phyloP scores from a whole-genome alignment of 768 basidiomycete species.

The Pleurotus tuoliensis region DNA sequence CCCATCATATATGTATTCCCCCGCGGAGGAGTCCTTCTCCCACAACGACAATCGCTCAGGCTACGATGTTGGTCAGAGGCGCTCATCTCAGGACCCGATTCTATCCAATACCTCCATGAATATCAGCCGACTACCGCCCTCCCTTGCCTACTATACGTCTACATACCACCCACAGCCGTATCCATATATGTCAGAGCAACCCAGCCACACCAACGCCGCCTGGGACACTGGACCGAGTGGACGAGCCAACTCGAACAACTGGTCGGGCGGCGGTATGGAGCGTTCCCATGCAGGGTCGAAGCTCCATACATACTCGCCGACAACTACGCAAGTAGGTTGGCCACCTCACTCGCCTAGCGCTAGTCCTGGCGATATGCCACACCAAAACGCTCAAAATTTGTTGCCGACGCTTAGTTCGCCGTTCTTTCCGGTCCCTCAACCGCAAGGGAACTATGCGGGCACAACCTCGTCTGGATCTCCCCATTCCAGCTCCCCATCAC shows the following conservation, averaged over 20 bases:
- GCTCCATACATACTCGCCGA: slow-evolving; percentile 12
- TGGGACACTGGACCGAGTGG: slow-evolving; percentile 1
- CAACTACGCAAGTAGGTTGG: slow-evolving; percentile 8
- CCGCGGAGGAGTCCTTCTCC: not conserved
- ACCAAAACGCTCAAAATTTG: slow-evolving; percentile 16
- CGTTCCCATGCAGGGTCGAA: slow-evolving; percentile 4
- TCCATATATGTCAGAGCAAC: not conserved
- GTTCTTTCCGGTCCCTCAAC: slow-evolving; percentile 42
- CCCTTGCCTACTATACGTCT: not conserved
- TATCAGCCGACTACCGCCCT: not conserved
- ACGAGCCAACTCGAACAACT: not conserved
- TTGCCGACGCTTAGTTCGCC: slow-evolving; percentile 55
- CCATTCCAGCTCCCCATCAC: slow-evolving; percentile 21
- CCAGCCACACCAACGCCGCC: not conserved
- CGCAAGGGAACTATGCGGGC: slow-evolving; percentile 28
- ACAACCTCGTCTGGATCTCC: slow-evolving; percentile 28
- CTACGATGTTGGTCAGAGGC: not conserved
- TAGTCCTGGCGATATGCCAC: slow-evolving; percentile 1
- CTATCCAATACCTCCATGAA: not conserved
- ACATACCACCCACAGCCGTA: not conserved
- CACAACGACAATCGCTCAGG: not conserved
- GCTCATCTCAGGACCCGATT: not conserved
- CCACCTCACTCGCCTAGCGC: slow-evolving; percentile 1
- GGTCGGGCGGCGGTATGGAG: not conserved
- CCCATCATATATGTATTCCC: slow-evolving; percentile 5